Conservation (phyloP, 2,329 filamentous ascomycete species). For the Alternaria conjuncta region DNA sequence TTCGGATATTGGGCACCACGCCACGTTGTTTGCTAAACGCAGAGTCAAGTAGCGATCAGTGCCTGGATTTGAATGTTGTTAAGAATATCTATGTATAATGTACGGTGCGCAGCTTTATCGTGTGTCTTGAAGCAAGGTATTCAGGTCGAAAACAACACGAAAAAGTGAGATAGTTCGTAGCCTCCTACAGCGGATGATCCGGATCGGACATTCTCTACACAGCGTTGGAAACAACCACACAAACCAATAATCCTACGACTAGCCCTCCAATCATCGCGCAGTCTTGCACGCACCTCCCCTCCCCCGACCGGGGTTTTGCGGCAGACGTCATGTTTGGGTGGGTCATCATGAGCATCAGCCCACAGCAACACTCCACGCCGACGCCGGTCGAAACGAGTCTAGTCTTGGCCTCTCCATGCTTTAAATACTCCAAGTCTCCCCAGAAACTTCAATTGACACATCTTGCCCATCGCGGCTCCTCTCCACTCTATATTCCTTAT, state of each 20-base stretch:
- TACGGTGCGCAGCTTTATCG: neutral
- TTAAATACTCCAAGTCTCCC: conserved; percentile 14
- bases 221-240: too few species aligned
- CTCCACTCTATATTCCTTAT: conserved; percentile 12
- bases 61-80: neutral
- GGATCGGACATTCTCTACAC: neutral
- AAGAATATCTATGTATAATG: neutral
- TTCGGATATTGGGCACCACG: neutral
- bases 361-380: conserved; percentile 13
- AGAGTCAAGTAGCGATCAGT: too few species aligned
- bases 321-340: conserved; percentile 23
- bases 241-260: neutral
- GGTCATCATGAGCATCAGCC: conserved; percentile 17
- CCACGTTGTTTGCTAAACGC: neutral
- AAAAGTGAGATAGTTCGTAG: neutral
- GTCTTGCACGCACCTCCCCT: neutral
- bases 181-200: neutral
- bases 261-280: neutral
- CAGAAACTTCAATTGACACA: neutral
- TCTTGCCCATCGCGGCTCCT: conserved; percentile 11
- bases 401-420: conserved; percentile 11
- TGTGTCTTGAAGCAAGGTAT: neutral
- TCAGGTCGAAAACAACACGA: neutral
- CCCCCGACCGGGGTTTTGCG: conserved; percentile 15
- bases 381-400: conserved; percentile 10